Percentiles rank a stretch among this genome's conserved stretches.
These are phyloP conservation scores for Pichia sp. DNA, from an alignment of 1,139 yeast species.

Conservation along the genomic window DNA sequence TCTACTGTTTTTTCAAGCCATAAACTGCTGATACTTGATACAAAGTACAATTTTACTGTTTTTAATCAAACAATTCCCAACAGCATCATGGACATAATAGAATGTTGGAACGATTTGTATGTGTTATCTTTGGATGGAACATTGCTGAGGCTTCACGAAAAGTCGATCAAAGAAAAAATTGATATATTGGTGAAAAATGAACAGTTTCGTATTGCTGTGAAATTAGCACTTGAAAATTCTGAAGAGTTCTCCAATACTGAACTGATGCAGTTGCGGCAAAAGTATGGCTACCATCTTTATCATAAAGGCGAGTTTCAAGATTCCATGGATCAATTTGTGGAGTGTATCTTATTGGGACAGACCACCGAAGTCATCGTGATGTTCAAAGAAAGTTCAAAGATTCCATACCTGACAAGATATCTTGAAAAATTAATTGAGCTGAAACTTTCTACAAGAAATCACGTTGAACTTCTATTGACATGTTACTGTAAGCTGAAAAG, in stretches of 20 bases:
- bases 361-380: conserved; percentile 75
- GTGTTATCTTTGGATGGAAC: conserved; percentile 71
- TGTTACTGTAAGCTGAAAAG: conserved; percentile 76
- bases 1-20: conserved; percentile 32
- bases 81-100: conserved; percentile 49
- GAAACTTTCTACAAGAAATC: conserved; percentile 60
- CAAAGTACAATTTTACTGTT: conserved; percentile 61
- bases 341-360: conserved; percentile 37
- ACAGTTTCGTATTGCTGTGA: conserved; percentile 65
- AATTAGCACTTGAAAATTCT: conserved; percentile 44
- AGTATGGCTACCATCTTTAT: conserved; percentile 68
- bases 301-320: conserved; percentile 56
- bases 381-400: conserved; percentile 79
- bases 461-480: conserved; percentile 72
- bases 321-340: conserved; percentile 63
- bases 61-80: conserved; percentile 63
- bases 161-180: conserved; percentile 58
- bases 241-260: conserved; percentile 31
- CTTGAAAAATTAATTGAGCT: conserved; percentile 49
- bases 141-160: conserved; percentile 61
- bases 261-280: conserved; percentile 48
- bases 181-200: conserved; percentile 64
- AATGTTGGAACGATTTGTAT: conserved; percentile 49
- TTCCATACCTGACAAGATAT: conserved; percentile 56
- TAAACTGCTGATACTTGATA: conserved; percentile 59